Percentiles rank a stretch among this genome's conserved stretches.
Conservation (phyloP, 2,329 filamentous ascomycete genomes). For the Venturia pyrina region DNA sequence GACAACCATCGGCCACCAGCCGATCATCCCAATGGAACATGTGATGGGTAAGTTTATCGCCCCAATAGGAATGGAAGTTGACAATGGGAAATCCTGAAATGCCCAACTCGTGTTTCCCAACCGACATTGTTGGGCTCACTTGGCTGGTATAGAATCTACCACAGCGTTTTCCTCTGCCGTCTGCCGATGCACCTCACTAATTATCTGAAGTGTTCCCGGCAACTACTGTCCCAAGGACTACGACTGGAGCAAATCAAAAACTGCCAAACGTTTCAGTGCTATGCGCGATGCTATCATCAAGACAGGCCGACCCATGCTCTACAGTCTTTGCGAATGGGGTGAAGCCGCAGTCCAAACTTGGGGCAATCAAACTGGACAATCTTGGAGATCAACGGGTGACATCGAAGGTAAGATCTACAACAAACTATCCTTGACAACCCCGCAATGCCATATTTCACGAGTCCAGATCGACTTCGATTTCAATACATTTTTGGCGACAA, state of each 20-base stretch:
- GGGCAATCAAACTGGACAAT: slow-evolving; percentile 40
- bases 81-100: background rate
- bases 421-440: background rate
- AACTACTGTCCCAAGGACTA: slow-evolving; percentile 35
- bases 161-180: background rate
- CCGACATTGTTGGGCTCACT: background rate
- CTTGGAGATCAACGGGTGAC: slow-evolving; percentile 26
- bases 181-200: background rate
- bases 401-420: slow-evolving; percentile 14
- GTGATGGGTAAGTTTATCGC: slow-evolving; percentile 17
- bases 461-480: background rate
- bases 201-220: background rate
- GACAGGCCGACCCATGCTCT: slow-evolving; percentile 38
- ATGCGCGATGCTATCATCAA: slow-evolving; percentile 44
- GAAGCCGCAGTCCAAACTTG: slow-evolving; percentile 39
- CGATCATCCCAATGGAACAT: slow-evolving; percentile 31
- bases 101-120: background rate
- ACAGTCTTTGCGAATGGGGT: slow-evolving; percentile 46
- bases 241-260: slow-evolving; percentile 40
- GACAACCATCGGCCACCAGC: slow-evolving; percentile 16
- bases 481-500: background rate
- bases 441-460: background rate
- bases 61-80: background rate
- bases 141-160: slow-evolving; percentile 7
- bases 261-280: slow-evolving; percentile 34